These are phyloP conservation scores for Musa beccarii DNA, from an alignment of 176 grass and related monocot species.

Conservation along the genomic window DNA sequence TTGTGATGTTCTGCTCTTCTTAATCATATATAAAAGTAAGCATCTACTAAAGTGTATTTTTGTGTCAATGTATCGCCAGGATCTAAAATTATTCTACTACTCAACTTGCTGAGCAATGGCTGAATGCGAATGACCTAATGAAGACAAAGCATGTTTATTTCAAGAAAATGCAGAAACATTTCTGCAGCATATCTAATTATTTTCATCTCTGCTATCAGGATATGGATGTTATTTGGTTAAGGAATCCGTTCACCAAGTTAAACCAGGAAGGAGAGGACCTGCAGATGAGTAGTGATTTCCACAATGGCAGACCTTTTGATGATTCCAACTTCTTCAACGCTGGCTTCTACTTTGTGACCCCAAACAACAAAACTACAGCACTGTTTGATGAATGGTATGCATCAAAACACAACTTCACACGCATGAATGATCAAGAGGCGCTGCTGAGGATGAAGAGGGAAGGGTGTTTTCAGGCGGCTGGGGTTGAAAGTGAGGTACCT, in stretches of 20 bases:
- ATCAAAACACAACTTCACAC: neutral
- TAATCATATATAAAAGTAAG: too few relatives aligned
- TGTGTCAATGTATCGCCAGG: too few relatives aligned
- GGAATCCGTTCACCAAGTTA: constrained; percentile 15
- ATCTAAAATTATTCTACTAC: too few relatives aligned
- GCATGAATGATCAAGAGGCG: constrained; percentile 17
- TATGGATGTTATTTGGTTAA: constrained; percentile 14
- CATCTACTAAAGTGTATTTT: too few relatives aligned
- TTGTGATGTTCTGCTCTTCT: too few relatives aligned
- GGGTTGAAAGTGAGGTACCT: constrained; percentile 4
- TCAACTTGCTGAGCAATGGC: too few relatives aligned
- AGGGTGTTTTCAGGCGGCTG: neutral
- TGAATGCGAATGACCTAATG: too few relatives aligned
- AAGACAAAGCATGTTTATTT: too few relatives aligned
- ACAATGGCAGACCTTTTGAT: neutral
- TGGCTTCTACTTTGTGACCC: constrained; percentile 9
- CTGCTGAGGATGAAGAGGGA: neutral
- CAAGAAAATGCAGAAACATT: neutral
- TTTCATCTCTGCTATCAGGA: neutral
- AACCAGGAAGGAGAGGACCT: neutral
- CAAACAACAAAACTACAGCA: constrained; percentile 3
- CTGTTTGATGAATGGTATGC: constrained; percentile 19
- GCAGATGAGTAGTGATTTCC: neutral
- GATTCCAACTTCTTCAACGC: constrained; percentile 1
- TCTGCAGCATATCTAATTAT: neutral